Evolutionary conservation across 179 eudicot genomes (phyloP).

Genomic region (Drosera spatulata): DNA sequence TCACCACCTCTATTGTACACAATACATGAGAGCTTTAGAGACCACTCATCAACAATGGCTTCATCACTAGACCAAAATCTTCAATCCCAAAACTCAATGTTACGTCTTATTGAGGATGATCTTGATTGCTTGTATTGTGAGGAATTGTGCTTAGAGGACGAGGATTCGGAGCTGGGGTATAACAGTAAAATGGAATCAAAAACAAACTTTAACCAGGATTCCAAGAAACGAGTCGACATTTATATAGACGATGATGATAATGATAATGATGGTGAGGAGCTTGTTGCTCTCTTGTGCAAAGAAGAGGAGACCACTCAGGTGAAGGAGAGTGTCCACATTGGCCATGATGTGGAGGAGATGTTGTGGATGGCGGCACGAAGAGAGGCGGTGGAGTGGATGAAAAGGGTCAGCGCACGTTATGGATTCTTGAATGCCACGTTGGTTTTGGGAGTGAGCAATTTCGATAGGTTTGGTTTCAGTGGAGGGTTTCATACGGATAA

Average conservation of each 20-base stretch:
- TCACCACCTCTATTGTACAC: neutral
- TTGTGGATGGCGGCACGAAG: constrained; percentile 24
- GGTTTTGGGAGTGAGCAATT: constrained; percentile 50
- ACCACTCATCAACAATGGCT: constrained; percentile 12
- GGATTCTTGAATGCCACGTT: constrained; percentile 32
- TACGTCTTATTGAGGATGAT: neutral
- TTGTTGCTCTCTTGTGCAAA: constrained; percentile 14
- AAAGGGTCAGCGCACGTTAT: constrained; percentile 32
- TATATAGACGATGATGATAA: constrained; percentile 4
- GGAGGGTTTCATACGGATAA: constrained; percentile 29
- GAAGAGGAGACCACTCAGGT: constrained; percentile 6
- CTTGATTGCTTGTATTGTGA: constrained; percentile 21
- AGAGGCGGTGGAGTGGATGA: constrained; percentile 50
- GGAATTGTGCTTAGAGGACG: constrained; percentile 7
- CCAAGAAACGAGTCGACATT: neutral
- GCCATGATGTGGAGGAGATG: neutral
- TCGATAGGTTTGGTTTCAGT: constrained; percentile 43
- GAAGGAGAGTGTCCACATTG: constrained; percentile 6
- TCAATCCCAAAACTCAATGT: constrained; percentile 5
- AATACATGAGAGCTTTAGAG: constrained; percentile 1
- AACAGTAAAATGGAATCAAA: neutral
- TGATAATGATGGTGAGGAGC: constrained; percentile 11
- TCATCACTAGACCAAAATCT: constrained; percentile 6
- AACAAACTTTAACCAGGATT: neutral
- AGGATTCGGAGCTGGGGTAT: neutral